phyloP scores from a whole-genome alignment of 495 filamentous ascomycete genomes.

The Cryomyces minteri region DNA sequence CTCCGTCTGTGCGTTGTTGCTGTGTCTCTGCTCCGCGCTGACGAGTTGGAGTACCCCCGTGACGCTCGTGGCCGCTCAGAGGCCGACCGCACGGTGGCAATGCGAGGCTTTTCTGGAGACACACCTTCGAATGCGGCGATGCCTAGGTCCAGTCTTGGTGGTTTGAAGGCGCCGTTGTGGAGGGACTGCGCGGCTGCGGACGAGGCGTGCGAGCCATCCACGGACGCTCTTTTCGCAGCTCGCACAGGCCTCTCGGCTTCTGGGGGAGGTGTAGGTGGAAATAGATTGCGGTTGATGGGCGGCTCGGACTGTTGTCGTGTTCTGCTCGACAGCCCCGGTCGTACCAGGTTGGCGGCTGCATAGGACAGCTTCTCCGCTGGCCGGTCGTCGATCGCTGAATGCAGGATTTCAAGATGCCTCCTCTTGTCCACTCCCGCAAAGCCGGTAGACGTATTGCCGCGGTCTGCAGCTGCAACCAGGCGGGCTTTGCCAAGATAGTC shows the following conservation, averaged over 20 bases:
- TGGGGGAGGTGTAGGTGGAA: slow-evolving; percentile 90
- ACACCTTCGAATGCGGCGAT: slow-evolving; percentile 20
- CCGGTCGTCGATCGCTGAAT: slow-evolving; percentile 47
- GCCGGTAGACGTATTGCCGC: slow-evolving; percentile 54
- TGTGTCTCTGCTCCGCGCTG: slow-evolving; percentile 8
- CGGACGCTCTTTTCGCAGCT: slow-evolving; percentile 2
- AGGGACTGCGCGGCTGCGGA: slow-evolving; percentile 7
- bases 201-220: slow-evolving; percentile 1
- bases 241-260: slow-evolving; percentile 43
- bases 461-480: slow-evolving; percentile 81
- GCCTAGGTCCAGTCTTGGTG: slow-evolving; percentile 18
- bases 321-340: slow-evolving; percentile 54
- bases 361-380: slow-evolving; percentile 66
- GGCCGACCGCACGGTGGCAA: slow-evolving; percentile 15
- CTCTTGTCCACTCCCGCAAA: slow-evolving; percentile 60
- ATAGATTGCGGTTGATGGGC: slow-evolving; percentile 67
- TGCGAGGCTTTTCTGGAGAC: slow-evolving; percentile 11
- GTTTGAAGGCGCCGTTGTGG: slow-evolving; percentile 16
- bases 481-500: slow-evolving; percentile 92
- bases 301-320: slow-evolving; percentile 74
- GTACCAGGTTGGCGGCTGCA: slow-evolving; percentile 79
- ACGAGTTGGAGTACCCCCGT: slow-evolving; percentile 2
- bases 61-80: slow-evolving; percentile 17
- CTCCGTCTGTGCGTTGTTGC: slow-evolving; percentile 7
- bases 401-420: slow-evolving; percentile 23